These are phyloP conservation scores for Begonia loranthoides DNA, from an alignment of 306 rosid species.

Conservation along the genomic window DNA sequence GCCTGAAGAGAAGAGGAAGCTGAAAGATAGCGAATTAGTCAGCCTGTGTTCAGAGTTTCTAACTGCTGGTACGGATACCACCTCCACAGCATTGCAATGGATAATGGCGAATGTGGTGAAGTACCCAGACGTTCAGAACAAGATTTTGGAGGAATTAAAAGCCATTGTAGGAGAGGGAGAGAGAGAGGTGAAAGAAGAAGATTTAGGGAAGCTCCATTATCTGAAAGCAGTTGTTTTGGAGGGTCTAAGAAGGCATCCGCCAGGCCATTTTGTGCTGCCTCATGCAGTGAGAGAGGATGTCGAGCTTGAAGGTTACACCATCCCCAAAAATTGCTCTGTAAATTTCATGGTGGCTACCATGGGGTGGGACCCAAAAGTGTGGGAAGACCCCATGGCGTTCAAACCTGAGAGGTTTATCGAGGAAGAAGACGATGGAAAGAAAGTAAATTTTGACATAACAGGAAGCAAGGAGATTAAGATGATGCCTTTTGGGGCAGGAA, in stretches of 20 bases:
- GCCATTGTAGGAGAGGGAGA: background rate
- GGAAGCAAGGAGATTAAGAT: conserved; percentile 12
- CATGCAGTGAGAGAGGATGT: conserved; percentile 8
- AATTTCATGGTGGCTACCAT: conserved; percentile 4
- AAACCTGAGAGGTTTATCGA: conserved; percentile 8
- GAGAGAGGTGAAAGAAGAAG: conserved; percentile 5
- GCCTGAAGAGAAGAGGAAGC: conserved; percentile 1
- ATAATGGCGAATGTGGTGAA: conserved; percentile 14
- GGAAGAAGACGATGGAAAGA: background rate
- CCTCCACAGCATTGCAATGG: conserved; percentile 4
- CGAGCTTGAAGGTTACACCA: background rate
- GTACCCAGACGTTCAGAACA: conserved; percentile 1
- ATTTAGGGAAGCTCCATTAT: conserved; percentile 1
- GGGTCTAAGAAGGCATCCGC: conserved; percentile 5
- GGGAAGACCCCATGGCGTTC: conserved; percentile 10
- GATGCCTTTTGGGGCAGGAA: conserved; percentile 12
- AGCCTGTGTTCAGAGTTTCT: conserved; percentile 8
- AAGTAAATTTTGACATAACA: background rate
- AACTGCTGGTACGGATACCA: conserved; percentile 1
- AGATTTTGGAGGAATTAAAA: background rate
- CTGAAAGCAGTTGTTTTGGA: conserved; percentile 9
- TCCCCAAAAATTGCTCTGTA: conserved; percentile 1
- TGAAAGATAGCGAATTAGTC: background rate
- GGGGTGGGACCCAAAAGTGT: conserved; percentile 6
- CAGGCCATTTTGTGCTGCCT: conserved; percentile 7